Evolutionary conservation across 108 stramenopile genomes (phyloP), one percentile per base, ranked within the genome.

Genomic region (Phaeodactylum tricornutum): DNA sequence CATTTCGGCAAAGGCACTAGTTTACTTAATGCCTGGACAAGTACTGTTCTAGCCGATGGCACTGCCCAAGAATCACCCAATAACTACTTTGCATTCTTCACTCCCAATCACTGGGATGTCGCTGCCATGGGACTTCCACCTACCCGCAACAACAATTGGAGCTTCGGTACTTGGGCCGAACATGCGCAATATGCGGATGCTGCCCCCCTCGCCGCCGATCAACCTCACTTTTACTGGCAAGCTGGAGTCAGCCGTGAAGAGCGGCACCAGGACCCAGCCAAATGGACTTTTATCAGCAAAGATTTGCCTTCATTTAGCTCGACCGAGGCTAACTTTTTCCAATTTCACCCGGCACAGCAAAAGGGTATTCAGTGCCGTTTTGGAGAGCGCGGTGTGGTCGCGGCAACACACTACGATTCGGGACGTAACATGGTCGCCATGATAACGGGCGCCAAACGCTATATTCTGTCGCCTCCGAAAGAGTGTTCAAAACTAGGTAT

Each of bases 361-460:
- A 88, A 86, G 70, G 91, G 91, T 17, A 84, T 87, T 32, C 91
- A 93, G 54, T 93, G 87, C 42, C 70, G 87, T 7, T 81, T 92
- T 62, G 86, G 81, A 35, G 72, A 83, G 43, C 72, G 86, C 16
- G 94, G 94, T 27, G 84, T 92, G 32, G 90, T 90, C 43, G 93
- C 96, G 9, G 96, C 92, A 34, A 79, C 82, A n/a, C 96, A 97
- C 56, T 95, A 86, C 67, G 96, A 97, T 59, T 71, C 62, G 12
- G 93, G 94, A 0, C 61, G 79, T 17, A 97, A 97, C 47, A 91
- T 95, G 86, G 61, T 97, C 23, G 80, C 81, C 30, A 97, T 97
- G 94, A 56, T 97, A 17, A 81, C 68, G 9, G 96, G 96, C 8
- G 87, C 84, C 7, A 97, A 97, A 52, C 81, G 96, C 8, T 97